phyloP scores from a whole-genome alignment of 2,329 filamentous ascomycete genomes.

The Magnaporthales sp. region DNA sequence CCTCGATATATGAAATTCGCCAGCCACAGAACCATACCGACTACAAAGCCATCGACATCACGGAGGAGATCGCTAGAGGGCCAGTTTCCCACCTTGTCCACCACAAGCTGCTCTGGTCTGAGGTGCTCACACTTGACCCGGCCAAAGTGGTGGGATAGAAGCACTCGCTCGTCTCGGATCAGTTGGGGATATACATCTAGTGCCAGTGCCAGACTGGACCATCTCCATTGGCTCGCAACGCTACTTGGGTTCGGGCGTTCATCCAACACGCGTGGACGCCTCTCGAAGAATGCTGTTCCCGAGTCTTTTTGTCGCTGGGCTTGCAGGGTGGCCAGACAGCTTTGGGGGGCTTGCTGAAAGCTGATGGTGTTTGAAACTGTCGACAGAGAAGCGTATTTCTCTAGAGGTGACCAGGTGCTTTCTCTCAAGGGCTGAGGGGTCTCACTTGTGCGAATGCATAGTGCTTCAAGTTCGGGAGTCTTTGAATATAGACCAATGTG shows the following conservation, averaged over 20 bases:
- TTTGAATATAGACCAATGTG: background rate
- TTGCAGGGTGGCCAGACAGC: background rate
- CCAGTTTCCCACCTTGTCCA: background rate
- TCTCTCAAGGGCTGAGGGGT: background rate
- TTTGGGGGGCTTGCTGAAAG: background rate
- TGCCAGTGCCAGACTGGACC: background rate
- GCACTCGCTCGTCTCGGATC: background rate
- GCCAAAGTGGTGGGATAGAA: background rate
- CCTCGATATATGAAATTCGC: background rate
- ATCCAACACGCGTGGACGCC: background rate
- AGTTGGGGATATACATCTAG: background rate
- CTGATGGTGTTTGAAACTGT: background rate
- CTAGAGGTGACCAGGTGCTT: background rate
- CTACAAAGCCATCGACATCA: background rate
- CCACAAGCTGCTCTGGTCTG: slow-evolving; percentile 1
- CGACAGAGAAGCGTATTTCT: too few relatives aligned
- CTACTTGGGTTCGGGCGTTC: background rate
- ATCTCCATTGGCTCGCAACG: background rate
- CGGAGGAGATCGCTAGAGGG: slow-evolving; percentile 1
- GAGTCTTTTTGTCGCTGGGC: background rate
- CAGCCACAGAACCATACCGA: background rate
- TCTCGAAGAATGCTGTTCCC: slow-evolving; percentile 1
- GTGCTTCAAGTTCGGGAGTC: background rate
- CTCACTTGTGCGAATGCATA: background rate
- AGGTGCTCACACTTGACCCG: background rate